Evolutionary conservation across 208 protist genomes (phyloP), one percentile per base, ranked within the genome.

Genomic region (Acanthamoeba healyi): DNA sequence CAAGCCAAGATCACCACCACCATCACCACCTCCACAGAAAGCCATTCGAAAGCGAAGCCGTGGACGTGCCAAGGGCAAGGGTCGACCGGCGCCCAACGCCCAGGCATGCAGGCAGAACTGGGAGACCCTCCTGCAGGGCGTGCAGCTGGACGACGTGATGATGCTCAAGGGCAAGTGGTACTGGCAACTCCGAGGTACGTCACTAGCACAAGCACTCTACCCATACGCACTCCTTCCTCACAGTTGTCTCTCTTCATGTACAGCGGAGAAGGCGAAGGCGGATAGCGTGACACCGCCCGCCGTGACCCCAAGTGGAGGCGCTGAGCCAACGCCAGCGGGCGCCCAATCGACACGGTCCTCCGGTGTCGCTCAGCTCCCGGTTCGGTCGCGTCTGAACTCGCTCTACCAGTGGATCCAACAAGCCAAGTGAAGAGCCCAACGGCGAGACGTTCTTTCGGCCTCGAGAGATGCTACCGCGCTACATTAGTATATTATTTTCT

Each of bases 81-180:
- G 22, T 22, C 54, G 22, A 61, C 56, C 17, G 2, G 56, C 1
- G 26, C 9, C 56, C 0, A 32, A 2, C 29, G 3, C 29, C 14
- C 61, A 67, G 26, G n/a, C 24, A 1, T 79, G 70, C 40, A 40
- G 46, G 70, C 70, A 46, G 70, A 79, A 79, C 70, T 79, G 70
- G 70, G 70, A 40, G 34, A 22, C 32, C 0, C 32, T 79, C 12
- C 24, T 79, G 0, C 34, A 40, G 10, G 70, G 32, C 22, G 15
- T 29, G 19, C 70, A 40, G 22, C 70, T 79, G 2, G 9, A 79
- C 34, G 32, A 79, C 40, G 70, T 15, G 24, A 9, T 6, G 0
- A 49, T 34, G 19, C 70, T 79, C n/a, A 44, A 46, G 36, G 70
- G 70, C 36, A 79, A 79, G 70, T 79, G 70, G 70, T 79, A 79